These are phyloP conservation scores for Pichia deserticola DNA, from an alignment of 805 yeast genomes.

Conservation along the genomic window DNA sequence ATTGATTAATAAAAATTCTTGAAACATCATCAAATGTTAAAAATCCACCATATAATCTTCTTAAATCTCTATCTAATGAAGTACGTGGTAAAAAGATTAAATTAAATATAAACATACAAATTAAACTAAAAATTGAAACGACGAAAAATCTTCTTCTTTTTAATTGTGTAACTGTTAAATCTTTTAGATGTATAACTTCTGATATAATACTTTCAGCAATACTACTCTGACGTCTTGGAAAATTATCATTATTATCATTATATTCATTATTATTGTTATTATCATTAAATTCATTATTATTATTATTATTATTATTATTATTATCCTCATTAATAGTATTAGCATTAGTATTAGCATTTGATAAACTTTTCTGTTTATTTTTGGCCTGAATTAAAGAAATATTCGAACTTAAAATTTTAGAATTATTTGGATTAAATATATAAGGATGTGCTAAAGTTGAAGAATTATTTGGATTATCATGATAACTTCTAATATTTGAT, in stretches of 20 bases:
- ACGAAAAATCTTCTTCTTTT: constrained; percentile 30
- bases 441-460: neutral
- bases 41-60: constrained; percentile 61
- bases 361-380: neutral
- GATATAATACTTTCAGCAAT: constrained; percentile 23
- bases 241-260: neutral
- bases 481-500: neutral
- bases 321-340: neutral
- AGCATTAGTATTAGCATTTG: neutral
- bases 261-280: too few relatives aligned
- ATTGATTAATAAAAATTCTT: constrained; percentile 39
- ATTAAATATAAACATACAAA: constrained; percentile 49
- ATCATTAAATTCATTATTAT: neutral
- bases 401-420: neutral
- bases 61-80: constrained; percentile 70
- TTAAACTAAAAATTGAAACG: constrained; percentile 28
- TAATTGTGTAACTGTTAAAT: constrained; percentile 23
- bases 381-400: neutral
- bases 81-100: constrained; percentile 78
- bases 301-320: neutral
- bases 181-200: constrained; percentile 20
- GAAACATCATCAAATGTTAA: constrained; percentile 65
- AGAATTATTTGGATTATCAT: constrained; percentile 1
- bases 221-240: constrained; percentile 3
- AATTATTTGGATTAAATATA: constrained; percentile 2